Percentiles rank a stretch among this genome's conserved stretches.
Evolutionary conservation across 2,329 filamentous ascomycete species (phyloP).

Genomic region (Colletotrichum musae): DNA sequence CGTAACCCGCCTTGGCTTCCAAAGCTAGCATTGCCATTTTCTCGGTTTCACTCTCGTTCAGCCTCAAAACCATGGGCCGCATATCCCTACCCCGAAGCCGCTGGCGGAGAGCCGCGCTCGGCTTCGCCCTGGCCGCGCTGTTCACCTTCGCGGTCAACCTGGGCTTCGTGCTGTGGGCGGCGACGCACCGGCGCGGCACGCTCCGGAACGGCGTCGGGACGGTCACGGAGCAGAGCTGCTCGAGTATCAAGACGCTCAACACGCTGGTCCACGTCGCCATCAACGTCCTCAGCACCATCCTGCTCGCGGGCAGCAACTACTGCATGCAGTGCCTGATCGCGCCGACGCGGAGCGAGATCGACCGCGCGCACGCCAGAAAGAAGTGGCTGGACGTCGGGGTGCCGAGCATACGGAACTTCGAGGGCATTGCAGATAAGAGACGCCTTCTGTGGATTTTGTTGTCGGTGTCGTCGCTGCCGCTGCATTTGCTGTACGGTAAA

Average conservation of each 20-base stretch:
- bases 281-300: slow-evolving; percentile 49
- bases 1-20: background rate
- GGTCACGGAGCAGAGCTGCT: background rate
- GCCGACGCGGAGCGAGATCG: slow-evolving; percentile 50
- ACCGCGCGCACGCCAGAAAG: slow-evolving; percentile 41
- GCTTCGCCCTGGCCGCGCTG: slow-evolving; percentile 1
- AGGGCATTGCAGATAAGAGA: slow-evolving; percentile 33
- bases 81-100: background rate
- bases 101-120: background rate
- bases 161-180: slow-evolving; percentile 6
- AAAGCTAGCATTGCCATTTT: background rate
- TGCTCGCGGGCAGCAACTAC: slow-evolving; percentile 54
- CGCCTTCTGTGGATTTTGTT: background rate
- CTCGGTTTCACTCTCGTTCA: background rate
- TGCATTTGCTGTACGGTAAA: slow-evolving; percentile 8
- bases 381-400: slow-evolving; percentile 46
- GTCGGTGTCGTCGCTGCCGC: slow-evolving; percentile 6
- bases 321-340: slow-evolving; percentile 54
- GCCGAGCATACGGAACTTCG: slow-evolving; percentile 42
- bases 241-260: background rate
- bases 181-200: background rate
- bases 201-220: background rate
- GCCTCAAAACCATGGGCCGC: background rate
- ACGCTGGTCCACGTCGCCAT: slow-evolving; percentile 47
- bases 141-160: slow-evolving; percentile 4